Evolutionary conservation across 2,329 filamentous ascomycete genomes (phyloP).

Genomic region (Calonectria crousiana): DNA sequence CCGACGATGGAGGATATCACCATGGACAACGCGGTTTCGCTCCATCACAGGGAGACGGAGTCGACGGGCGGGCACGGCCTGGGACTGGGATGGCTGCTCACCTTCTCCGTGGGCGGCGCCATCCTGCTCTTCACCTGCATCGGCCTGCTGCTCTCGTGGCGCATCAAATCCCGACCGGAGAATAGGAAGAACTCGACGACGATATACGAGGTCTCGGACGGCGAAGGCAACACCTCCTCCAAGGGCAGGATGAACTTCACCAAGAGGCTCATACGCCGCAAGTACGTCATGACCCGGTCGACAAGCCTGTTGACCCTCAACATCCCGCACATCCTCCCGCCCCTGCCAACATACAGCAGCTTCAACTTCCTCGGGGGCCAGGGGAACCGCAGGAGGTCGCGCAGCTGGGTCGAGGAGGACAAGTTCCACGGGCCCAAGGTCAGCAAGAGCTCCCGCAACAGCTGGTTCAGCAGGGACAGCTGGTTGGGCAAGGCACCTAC

Average conservation of each 20-base stretch:
- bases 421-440: slow-evolving; percentile 62
- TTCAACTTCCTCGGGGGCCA: slow-evolving; percentile 44
- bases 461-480: slow-evolving; percentile 49
- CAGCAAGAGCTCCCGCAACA: slow-evolving; percentile 44
- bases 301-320: slow-evolving; percentile 48
- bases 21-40: slow-evolving; percentile 23
- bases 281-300: slow-evolving; percentile 40
- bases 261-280: slow-evolving; percentile 49
- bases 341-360: slow-evolving; percentile 49
- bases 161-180: slow-evolving; percentile 41
- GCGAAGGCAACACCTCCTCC: slow-evolving; percentile 13
- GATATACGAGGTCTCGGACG: slow-evolving; percentile 46
- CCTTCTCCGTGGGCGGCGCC: slow-evolving; percentile 62
- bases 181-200: slow-evolving; percentile 35
- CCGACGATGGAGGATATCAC: slow-evolving; percentile 17
- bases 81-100: slow-evolving; percentile 55
- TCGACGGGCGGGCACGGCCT: slow-evolving; percentile 35
- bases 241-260: slow-evolving; percentile 35
- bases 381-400: slow-evolving; percentile 41
- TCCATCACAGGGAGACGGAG: slow-evolving; percentile 23
- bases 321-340: slow-evolving; percentile 48
- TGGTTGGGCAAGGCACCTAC: slow-evolving; percentile 52
- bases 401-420: slow-evolving; percentile 64
- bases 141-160: slow-evolving; percentile 57
- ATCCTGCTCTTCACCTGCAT: slow-evolving; percentile 58